Percentiles rank a stretch among this genome's conserved stretches.
Conservation (phyloP, 176 grass and related monocot genomes). For the Aegilops umbellulata region DNA sequence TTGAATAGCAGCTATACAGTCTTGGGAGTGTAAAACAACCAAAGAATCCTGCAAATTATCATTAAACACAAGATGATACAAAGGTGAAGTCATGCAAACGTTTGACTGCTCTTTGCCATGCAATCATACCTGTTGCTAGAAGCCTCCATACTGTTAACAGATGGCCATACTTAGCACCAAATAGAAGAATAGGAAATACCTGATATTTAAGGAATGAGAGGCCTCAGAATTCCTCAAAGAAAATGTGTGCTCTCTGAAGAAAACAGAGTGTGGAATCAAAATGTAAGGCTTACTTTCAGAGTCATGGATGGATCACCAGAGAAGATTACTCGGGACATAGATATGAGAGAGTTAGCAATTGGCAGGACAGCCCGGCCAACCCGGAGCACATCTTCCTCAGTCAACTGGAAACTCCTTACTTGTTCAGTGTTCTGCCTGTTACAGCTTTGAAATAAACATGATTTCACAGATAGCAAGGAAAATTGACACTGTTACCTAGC, state of each 20-base stretch:
- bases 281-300: slow-evolving; percentile 57
- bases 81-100: background rate
- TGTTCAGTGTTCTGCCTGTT: slow-evolving; percentile 45
- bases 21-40: slow-evolving; percentile 62
- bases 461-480: slow-evolving; percentile 17
- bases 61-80: slow-evolving; percentile 9
- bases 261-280: background rate
- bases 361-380: slow-evolving; percentile 42
- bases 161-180: slow-evolving; percentile 9
- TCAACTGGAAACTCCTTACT: slow-evolving; percentile 45
- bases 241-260: background rate
- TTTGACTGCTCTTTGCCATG: slow-evolving; percentile 6
- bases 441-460: slow-evolving; percentile 2
- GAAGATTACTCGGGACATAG: slow-evolving; percentile 53
- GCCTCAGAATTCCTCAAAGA: background rate
- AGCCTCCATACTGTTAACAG: slow-evolving; percentile 19
- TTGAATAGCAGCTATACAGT: slow-evolving; percentile 53
- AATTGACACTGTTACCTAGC: background rate
- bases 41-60: slow-evolving; percentile 58
- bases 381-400: slow-evolving; percentile 41
- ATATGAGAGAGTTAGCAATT: slow-evolving; percentile 47
- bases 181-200: slow-evolving; percentile 14
- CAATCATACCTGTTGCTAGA: slow-evolving; percentile 43
- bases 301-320: slow-evolving; percentile 60
- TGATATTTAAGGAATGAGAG: slow-evolving; percentile 3